Evolutionary conservation across 2,329 filamentous ascomycete genomes (phyloP).

Genomic region (Exophiala alcalophila): DNA sequence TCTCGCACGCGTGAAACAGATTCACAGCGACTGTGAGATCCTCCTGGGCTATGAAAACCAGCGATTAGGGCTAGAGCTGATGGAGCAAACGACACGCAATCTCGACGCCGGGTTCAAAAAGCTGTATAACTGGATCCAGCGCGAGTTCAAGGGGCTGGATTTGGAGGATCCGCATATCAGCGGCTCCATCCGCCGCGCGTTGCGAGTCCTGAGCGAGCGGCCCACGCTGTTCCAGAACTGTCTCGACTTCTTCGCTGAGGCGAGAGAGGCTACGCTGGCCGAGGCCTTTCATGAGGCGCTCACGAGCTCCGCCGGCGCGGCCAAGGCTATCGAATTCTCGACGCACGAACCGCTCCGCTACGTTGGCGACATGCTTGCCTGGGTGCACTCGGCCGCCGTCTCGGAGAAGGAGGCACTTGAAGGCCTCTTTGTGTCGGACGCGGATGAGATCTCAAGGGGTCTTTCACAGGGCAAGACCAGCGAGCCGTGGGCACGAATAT

Average conservation of each 20-base stretch:
- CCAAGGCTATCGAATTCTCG: slow-evolving; percentile 90
- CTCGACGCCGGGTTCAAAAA: slow-evolving; percentile 92
- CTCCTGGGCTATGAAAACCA: slow-evolving; percentile 89
- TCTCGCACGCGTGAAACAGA: slow-evolving; percentile 76
- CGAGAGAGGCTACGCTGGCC: slow-evolving; percentile 78
- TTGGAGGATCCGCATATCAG: slow-evolving; percentile 93
- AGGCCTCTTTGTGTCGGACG: slow-evolving; percentile 84
- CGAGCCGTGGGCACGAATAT: slow-evolving; percentile 73
- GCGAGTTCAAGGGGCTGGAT: slow-evolving; percentile 87
- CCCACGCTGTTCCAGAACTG: slow-evolving; percentile 91
- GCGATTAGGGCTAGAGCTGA: slow-evolving; percentile 79
- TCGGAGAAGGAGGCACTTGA: slow-evolving; percentile 92
- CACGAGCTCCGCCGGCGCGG: slow-evolving; percentile 58
- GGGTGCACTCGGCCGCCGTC: slow-evolving; percentile 90
- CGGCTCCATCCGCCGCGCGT: slow-evolving; percentile 73
- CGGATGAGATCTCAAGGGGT: slow-evolving; percentile 79
- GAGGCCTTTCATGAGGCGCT: slow-evolving; percentile 86
- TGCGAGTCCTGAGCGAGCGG: slow-evolving; percentile 83
- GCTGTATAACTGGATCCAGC: slow-evolving; percentile 90
- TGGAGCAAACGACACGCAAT: slow-evolving; percentile 83
- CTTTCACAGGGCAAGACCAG: slow-evolving; percentile 76
- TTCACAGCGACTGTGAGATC: slow-evolving; percentile 83
- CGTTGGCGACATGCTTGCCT: slow-evolving; percentile 94
- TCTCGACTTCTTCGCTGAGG: slow-evolving; percentile 87
- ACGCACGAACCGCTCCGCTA: slow-evolving; percentile 91